Evolutionary conservation across 345 rosid species (phyloP).

Genomic region (Nephelium lappaceum): DNA sequence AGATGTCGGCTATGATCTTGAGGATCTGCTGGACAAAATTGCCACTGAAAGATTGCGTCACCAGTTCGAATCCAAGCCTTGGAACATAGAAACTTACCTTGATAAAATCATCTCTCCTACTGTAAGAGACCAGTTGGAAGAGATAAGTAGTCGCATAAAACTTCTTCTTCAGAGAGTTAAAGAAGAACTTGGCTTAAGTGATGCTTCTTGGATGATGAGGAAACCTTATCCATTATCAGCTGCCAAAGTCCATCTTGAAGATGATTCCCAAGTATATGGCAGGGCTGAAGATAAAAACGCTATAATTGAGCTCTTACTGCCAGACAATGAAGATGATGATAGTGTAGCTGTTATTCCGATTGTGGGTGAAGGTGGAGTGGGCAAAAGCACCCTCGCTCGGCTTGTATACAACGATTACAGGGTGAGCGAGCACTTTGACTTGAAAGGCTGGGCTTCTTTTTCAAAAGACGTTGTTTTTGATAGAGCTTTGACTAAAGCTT

Average conservation of each 20-base stretch:
- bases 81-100: too few relatives aligned
- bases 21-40: too few relatives aligned
- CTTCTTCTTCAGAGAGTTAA: too few relatives aligned
- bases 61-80: too few relatives aligned
- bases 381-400: constrained; percentile 4
- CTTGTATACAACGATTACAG: constrained; percentile 23
- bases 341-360: constrained; percentile 28
- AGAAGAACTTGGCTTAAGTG: too few relatives aligned
- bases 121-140: too few relatives aligned
- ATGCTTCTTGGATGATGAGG: too few relatives aligned
- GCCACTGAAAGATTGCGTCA: too few relatives aligned
- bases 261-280: constrained; percentile 22
- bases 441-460: constrained; percentile 35
- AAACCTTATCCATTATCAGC: not conserved
- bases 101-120: too few relatives aligned
- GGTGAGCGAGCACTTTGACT: constrained; percentile 7
- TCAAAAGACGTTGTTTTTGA: constrained; percentile 19
- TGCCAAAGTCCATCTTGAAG: not conserved
- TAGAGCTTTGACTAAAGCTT: not conserved
- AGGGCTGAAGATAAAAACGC: constrained; percentile 27
- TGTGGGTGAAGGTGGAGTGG: constrained; percentile 28
- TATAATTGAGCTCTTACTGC: constrained; percentile 1
- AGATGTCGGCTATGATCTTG: too few relatives aligned
- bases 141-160: too few relatives aligned
- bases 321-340: not conserved